Percentiles rank a stretch among this genome's conserved stretches.
phyloP scores from a whole-genome alignment of 495 filamentous ascomycete species.

The Penicillium goetzii region DNA sequence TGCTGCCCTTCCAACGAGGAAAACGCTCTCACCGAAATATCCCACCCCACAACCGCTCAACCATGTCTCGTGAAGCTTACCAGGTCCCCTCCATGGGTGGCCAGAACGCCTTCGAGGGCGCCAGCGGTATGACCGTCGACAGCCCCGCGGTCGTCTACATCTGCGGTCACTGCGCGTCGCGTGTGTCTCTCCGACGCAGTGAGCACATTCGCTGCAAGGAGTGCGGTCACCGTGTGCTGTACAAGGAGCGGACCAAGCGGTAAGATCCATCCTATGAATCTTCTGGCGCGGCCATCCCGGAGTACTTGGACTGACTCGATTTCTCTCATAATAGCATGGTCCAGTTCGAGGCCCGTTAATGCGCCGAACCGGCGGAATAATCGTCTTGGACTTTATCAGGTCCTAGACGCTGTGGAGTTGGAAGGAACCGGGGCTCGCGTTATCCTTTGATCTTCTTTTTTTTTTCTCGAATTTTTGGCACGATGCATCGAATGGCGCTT shows the following conservation, averaged over 20 bases:
- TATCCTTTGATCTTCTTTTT: constrained; percentile 18
- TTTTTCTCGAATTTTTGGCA: constrained; percentile 14
- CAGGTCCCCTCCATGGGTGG: constrained; percentile 47
- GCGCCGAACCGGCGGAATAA: not conserved
- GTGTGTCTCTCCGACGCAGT: constrained; percentile 77
- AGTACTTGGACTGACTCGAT: constrained; percentile 20
- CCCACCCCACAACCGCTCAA: not conserved
- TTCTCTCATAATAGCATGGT: constrained; percentile 71
- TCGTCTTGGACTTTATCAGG: not conserved
- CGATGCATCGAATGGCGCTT: constrained; percentile 40
- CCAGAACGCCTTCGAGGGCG: constrained; percentile 43
- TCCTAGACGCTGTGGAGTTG: constrained; percentile 12
- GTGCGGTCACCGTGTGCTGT: constrained; percentile 93
- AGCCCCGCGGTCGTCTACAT: constrained; percentile 72
- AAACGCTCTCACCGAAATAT: not conserved
- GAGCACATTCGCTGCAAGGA: constrained; percentile 94
- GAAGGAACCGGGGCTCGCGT: constrained; percentile 16
- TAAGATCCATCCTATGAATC: constrained; percentile 46
- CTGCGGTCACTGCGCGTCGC: constrained; percentile 89
- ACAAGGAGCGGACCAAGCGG: constrained; percentile 98
- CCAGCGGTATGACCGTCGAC: constrained; percentile 38
- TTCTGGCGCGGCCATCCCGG: not conserved
- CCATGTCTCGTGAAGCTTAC: constrained; percentile 57
- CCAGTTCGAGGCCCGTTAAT: constrained; percentile 94
- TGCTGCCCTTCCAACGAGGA: not conserved